These are phyloP conservation scores for Ophiostoma angusticollis DNA, from an alignment of 2,329 filamentous ascomycete genomes.

Conservation along the genomic window DNA sequence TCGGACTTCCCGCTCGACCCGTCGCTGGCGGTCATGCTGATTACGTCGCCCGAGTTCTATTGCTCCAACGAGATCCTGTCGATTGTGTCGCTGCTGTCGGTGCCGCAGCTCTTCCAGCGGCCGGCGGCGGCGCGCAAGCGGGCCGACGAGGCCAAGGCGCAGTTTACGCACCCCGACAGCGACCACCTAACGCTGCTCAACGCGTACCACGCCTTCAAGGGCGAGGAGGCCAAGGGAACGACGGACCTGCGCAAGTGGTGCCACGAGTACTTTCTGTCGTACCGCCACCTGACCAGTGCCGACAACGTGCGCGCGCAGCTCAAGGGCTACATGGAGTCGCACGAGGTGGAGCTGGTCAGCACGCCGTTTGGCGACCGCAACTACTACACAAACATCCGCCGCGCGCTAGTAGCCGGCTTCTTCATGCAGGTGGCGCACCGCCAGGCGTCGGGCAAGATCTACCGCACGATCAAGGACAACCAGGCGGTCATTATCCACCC, in stretches of 20 bases:
- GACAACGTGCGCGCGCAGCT: slow-evolving; percentile 90
- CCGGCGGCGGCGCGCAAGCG: slow-evolving; percentile 75
- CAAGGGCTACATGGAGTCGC: slow-evolving; percentile 91
- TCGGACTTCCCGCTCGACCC: slow-evolving; percentile 95
- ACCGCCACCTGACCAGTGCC: slow-evolving; percentile 76
- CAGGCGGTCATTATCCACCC: slow-evolving; percentile 89
- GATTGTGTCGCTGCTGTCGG: slow-evolving; percentile 83
- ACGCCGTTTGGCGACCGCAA: slow-evolving; percentile 91
- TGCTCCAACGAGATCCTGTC: slow-evolving; percentile 98
- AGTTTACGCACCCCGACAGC: slow-evolving; percentile 85
- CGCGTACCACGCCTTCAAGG: slow-evolving; percentile 95
- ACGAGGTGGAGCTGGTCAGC: slow-evolving; percentile 72
- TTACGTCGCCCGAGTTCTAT: slow-evolving; percentile 93
- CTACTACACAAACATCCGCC: slow-evolving; percentile 95
- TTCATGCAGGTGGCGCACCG: slow-evolving; percentile 99
- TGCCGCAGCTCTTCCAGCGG: slow-evolving; percentile 86
- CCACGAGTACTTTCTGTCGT: slow-evolving; percentile 88
- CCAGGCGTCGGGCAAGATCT: slow-evolving; percentile 76
- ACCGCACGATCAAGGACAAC: slow-evolving; percentile 92
- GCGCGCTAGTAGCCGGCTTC: slow-evolving; percentile 84
- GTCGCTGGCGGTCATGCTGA: slow-evolving; percentile 90
- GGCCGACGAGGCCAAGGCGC: slow-evolving; percentile 92
- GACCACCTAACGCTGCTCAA: slow-evolving; percentile 95
- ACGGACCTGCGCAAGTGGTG: slow-evolving; percentile 80
- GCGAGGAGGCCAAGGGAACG: slow-evolving; percentile 46